A percentile compares a stretch with the other conserved stretches of the same genome.
Conservation (phyloP, 2,329 filamentous ascomycete species). For the Monilinia laxa region DNA sequence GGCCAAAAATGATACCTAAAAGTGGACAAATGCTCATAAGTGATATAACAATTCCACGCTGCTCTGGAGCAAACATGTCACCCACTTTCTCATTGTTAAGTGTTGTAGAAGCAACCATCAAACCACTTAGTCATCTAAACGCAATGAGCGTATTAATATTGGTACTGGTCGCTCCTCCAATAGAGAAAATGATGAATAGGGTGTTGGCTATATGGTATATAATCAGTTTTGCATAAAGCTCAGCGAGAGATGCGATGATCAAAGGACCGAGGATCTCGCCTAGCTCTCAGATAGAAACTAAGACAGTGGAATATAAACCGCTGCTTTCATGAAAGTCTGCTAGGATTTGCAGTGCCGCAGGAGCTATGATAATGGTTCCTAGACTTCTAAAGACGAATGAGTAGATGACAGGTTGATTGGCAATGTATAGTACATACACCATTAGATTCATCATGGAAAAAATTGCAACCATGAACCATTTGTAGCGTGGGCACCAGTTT, state of each 20-base stretch:
- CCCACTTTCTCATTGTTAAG: constrained; percentile 82
- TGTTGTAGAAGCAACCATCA: constrained; percentile 73
- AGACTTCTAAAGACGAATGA: too few species aligned
- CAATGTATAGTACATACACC: too few species aligned
- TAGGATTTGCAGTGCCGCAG: too few species aligned
- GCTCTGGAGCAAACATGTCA: constrained; percentile 72
- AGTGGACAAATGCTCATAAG: constrained; percentile 64
- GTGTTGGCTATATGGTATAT: constrained; percentile 54
- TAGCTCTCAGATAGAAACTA: too few species aligned
- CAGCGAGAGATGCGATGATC: constrained; percentile 48
- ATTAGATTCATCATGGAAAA: too few species aligned
- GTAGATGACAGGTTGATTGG: too few species aligned
- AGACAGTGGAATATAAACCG: too few species aligned
- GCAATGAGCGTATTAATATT: constrained; percentile 52
- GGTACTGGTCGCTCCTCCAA: constrained; percentile 53
- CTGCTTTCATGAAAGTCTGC: too few species aligned
- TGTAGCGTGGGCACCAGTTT: too few species aligned
- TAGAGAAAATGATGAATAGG: constrained; percentile 48
- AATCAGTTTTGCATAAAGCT: constrained; percentile 55
- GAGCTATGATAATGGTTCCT: too few species aligned
- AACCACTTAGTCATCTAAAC: constrained; percentile 61
- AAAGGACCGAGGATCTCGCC: constrained; percentile 7
- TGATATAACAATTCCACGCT: constrained; percentile 76
- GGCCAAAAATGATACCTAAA: neutral
- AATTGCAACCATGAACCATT: too few species aligned